Conservation (phyloP, 257 asterid species). For the Ajuga chamaepitys region DNA sequence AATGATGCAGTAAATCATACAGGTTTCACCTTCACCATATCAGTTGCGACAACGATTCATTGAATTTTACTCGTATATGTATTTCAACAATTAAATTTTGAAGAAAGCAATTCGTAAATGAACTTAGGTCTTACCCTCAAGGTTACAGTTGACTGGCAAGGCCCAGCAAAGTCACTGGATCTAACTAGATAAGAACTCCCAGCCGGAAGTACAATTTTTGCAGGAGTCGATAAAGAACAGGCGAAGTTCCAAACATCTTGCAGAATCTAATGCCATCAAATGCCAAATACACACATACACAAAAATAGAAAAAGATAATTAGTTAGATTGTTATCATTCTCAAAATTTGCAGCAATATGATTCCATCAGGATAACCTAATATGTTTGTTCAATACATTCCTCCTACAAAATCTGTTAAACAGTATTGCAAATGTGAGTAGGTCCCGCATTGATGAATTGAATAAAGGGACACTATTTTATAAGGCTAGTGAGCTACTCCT, state of each 20-base stretch:
- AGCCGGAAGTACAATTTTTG: slow-evolving; percentile 43
- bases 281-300: slow-evolving; percentile 2
- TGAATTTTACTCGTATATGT: not conserved
- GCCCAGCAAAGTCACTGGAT: slow-evolving; percentile 60
- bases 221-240: slow-evolving; percentile 31
- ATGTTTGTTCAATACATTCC: not conserved
- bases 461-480: too few species aligned
- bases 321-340: too few species aligned
- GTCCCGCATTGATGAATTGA: too few species aligned
- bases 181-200: slow-evolving; percentile 33
- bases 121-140: slow-evolving; percentile 39
- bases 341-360: too few species aligned
- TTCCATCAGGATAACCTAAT: too few species aligned
- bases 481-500: too few species aligned
- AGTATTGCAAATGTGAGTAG: not conserved
- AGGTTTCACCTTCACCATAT: not conserved
- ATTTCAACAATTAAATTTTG: not conserved
- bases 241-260: slow-evolving; percentile 59
- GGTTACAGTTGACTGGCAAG: slow-evolving; percentile 57
- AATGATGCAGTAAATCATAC: not conserved
- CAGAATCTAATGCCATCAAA: slow-evolving; percentile 40
- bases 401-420: not conserved
- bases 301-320: too few species aligned
- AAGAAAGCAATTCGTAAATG: not conserved
- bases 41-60: not conserved